Evolutionary conservation across 129 eudicot genomes (phyloP), one percentile per base, ranked within the genome.

Genomic region (Flaveria linearis): DNA sequence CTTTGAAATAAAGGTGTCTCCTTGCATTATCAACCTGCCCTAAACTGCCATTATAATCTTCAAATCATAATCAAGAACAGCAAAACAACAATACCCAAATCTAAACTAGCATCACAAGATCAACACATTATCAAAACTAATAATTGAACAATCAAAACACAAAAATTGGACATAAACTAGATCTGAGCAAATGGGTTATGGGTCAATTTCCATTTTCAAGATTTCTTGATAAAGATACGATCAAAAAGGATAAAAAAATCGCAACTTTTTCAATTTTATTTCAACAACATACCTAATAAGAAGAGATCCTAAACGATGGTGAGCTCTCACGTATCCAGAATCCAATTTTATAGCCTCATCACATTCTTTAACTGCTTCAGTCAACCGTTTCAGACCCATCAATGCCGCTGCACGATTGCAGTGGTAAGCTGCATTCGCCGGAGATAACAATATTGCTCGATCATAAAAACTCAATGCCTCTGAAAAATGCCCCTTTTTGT

Each of bases 1-100:
- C 97, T 3, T 61, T 84, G 72, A 82, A 81, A 78, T 68, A 82
- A 58, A 94, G 84, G 73, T 89, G 97, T 71, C 60, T 84, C 68
- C 89, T 82, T 30, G 98, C 98, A 89, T 73, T 86, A 64, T 91
- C 98, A 50, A 87, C 82, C 85, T 89, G 93, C 69, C 98, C 98
- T 88, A 91, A 84, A 85, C 98, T 94, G 91, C 25, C 74, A 77
- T 75, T 80, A 65, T 62, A 62, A 62, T 62, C 57, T 81, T 82
- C 15, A 69, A 65, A 81, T 86, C 70, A 82, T 85, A 68, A 65
- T 67, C 72, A 56, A 12, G 28, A 77, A 39, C 74, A 76, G 3
- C 68, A 76, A 4, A 30, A 65, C 56, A n/a, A 28, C 68, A 72
- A 53, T 28, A 72, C 49, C 68, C 74, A 52, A 72, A 42, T 72